These are phyloP conservation scores for Arachnomyces sp. DNA, from an alignment of 2,329 filamentous ascomycete species.

Conservation along the genomic window DNA sequence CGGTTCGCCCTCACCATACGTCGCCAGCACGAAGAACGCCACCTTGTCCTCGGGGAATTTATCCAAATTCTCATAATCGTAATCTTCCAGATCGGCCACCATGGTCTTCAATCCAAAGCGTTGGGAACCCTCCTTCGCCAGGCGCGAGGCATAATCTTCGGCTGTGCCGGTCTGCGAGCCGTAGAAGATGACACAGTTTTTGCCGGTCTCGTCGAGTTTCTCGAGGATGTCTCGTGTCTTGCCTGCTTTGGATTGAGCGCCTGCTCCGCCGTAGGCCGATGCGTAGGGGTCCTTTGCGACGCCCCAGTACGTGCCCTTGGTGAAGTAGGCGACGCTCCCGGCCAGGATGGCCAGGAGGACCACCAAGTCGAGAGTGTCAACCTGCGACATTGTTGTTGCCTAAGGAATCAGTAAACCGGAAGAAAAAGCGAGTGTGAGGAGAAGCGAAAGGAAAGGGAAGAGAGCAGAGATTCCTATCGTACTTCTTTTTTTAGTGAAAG, in stretches of 20 bases:
- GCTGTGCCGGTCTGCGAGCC: constrained; percentile 97
- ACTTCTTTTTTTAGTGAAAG: too few relatives aligned
- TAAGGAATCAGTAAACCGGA: neutral
- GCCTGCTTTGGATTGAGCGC: constrained; percentile 62
- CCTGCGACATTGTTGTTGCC: constrained; percentile 69
- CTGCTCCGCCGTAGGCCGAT: constrained; percentile 52
- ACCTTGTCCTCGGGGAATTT: constrained; percentile 81
- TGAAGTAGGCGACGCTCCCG: constrained; percentile 91
- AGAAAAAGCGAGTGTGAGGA: constrained; percentile 7
- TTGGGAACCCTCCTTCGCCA: constrained; percentile 95
- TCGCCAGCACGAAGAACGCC: constrained; percentile 90
- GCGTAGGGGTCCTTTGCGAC: constrained; percentile 84
- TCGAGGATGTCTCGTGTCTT: constrained; percentile 88
- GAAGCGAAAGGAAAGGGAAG: constrained; percentile 1
- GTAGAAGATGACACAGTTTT: constrained; percentile 98
- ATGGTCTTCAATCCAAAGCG: constrained; percentile 95
- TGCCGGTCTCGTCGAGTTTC: constrained; percentile 89
- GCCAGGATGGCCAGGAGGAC: constrained; percentile 79
- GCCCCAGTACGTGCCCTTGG: constrained; percentile 91
- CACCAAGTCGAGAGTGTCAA: constrained; percentile 89
- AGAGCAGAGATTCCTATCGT: neutral
- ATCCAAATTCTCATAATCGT: constrained; percentile 92
- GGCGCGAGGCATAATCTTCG: constrained; percentile 91
- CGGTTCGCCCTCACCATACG: constrained; percentile 95
- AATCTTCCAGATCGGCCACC: constrained; percentile 96